A percentile compares a stretch with the other conserved stretches of the same genome.
These are phyloP conservation scores for Graphilbum ipis-grandicollis DNA, from an alignment of 2,329 filamentous ascomycete species.

Conservation along the genomic window DNA sequence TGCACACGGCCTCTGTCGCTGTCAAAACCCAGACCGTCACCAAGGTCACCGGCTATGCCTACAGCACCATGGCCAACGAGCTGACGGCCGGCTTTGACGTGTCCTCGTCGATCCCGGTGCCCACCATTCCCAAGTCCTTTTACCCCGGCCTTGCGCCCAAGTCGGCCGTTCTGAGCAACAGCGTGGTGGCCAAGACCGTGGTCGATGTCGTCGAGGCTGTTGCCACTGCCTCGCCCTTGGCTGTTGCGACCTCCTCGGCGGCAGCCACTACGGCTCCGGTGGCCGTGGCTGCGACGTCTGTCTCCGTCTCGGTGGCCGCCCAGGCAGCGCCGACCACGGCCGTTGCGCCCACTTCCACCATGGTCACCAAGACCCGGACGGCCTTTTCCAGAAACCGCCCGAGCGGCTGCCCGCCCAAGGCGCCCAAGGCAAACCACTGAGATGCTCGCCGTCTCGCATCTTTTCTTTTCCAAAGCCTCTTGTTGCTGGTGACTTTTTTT, in stretches of 20 bases:
- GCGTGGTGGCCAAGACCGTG: background rate
- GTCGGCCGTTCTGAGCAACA: background rate
- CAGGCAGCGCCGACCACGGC: background rate
- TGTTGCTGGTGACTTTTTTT: no score
- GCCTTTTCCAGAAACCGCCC: no score
- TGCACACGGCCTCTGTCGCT: conserved; percentile 2
- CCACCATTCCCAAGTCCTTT: conserved; percentile 9
- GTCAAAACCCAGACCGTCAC: conserved; percentile 3
- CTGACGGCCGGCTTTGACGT: conserved; percentile 6
- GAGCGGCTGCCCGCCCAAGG: no score
- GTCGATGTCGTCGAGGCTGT: background rate
- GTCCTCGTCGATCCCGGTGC: conserved; percentile 7
- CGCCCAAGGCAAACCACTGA: no score
- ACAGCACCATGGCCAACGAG: conserved; percentile 7
- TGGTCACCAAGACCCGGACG: no score
- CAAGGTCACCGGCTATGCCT: background rate
- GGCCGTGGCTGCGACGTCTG: background rate
- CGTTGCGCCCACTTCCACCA: background rate
- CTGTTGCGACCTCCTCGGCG: background rate
- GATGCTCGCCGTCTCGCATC: no score
- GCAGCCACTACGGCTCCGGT: background rate
- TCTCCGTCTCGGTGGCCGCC: background rate
- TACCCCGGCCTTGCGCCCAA: conserved; percentile 5
- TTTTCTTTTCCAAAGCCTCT: no score
- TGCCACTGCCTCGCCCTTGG: background rate